These are phyloP conservation scores for Venturia asperata DNA, from an alignment of 2,329 filamentous ascomycete species.

Conservation along the genomic window DNA sequence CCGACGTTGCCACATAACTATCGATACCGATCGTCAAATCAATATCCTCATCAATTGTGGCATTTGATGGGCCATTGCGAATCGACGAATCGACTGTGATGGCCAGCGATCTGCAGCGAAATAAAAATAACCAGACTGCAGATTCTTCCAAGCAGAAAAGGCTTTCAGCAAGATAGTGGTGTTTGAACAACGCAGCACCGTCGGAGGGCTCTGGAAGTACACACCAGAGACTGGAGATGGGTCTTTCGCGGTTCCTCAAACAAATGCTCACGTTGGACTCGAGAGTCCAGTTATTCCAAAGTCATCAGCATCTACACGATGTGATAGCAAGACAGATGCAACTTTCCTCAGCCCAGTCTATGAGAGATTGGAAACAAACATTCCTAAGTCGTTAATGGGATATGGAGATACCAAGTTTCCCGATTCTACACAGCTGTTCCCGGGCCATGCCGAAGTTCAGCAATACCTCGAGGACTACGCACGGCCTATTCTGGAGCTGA, in stretches of 20 bases:
- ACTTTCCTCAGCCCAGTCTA: slow-evolving; percentile 81
- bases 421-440: slow-evolving; percentile 61
- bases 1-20: neutral
- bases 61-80: neutral
- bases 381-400: slow-evolving; percentile 72
- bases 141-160: slow-evolving; percentile 66
- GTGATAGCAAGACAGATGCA: slow-evolving; percentile 33
- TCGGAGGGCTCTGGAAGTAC: slow-evolving; percentile 86
- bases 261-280: slow-evolving; percentile 51
- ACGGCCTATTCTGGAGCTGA: slow-evolving; percentile 56
- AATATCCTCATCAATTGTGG: neutral
- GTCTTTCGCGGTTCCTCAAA: slow-evolving; percentile 56
- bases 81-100: slow-evolving; percentile 10
- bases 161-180: slow-evolving; percentile 63
- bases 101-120: neutral
- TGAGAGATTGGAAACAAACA: slow-evolving; percentile 75
- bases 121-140: slow-evolving; percentile 25
- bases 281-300: slow-evolving; percentile 54
- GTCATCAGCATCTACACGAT: neutral
- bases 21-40: neutral
- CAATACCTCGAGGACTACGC: slow-evolving; percentile 69
- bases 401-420: slow-evolving; percentile 66
- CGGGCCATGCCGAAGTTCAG: slow-evolving; percentile 61
- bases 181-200: slow-evolving; percentile 70
- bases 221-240: slow-evolving; percentile 45